Conservation (phyloP, 768 basidiomycete species). For the Sistotremastrum suecicum region DNA sequence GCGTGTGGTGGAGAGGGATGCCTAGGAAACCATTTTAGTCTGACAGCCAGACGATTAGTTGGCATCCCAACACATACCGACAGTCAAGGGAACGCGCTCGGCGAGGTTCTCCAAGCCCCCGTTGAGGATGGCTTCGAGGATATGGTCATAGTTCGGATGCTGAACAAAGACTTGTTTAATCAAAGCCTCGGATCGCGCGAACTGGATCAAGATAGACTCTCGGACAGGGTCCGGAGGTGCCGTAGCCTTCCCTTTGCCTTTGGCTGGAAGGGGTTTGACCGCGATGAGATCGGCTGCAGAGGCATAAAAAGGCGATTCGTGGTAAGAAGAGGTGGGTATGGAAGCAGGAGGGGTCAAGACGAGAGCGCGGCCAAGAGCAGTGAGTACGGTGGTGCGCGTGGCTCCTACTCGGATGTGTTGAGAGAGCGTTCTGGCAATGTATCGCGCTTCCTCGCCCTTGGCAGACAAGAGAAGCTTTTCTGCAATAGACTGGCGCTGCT, state of each 20-base stretch:
- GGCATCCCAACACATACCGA: constrained; percentile 38
- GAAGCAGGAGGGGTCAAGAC: constrained; percentile 36
- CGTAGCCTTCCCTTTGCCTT: constrained; percentile 16
- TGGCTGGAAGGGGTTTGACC: constrained; percentile 8
- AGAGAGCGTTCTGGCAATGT: constrained; percentile 58
- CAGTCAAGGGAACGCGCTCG: constrained; percentile 45
- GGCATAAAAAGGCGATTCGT: constrained; percentile 12
- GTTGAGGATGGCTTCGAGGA: constrained; percentile 45
- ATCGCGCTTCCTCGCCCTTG: constrained; percentile 78
- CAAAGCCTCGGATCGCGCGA: constrained; percentile 44
- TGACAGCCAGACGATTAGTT: background rate
- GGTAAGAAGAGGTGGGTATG: constrained; percentile 9
- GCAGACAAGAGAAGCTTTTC: constrained; percentile 75
- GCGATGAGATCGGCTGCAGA: constrained; percentile 15
- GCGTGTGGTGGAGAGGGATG: constrained; percentile 71
- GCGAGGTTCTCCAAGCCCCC: constrained; percentile 46
- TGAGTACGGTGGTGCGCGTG: constrained; percentile 68
- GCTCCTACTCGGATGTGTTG: constrained; percentile 80
- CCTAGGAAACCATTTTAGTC: constrained; percentile 26
- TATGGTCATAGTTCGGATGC: constrained; percentile 65
- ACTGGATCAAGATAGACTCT: constrained; percentile 25
- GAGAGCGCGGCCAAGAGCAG: constrained; percentile 66
- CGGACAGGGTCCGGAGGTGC: constrained; percentile 13
- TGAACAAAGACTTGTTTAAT: constrained; percentile 62
- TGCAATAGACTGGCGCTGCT: constrained; percentile 63